These are phyloP conservation scores for Boletus huronensis DNA, from an alignment of 768 basidiomycete genomes.

Conservation along the genomic window DNA sequence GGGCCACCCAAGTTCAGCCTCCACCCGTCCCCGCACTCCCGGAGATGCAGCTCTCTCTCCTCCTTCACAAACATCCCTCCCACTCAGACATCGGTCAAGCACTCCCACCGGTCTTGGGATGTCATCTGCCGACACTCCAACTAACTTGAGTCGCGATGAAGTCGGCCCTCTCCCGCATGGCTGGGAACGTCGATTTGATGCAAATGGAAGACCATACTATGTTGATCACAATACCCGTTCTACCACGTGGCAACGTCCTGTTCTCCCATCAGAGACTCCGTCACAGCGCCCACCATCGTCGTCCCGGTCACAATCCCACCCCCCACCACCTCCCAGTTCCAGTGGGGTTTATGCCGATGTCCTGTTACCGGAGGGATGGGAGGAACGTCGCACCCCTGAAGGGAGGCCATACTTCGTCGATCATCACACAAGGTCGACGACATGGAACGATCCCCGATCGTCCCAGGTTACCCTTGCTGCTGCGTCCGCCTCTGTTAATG, in stretches of 20 bases:
- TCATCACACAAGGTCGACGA: conserved; percentile 81
- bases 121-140: conserved; percentile 1
- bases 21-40: conserved; percentile 16
- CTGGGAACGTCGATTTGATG: conserved; percentile 81
- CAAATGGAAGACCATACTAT: conserved; percentile 66
- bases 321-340: conserved; percentile 30
- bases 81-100: conserved; percentile 15
- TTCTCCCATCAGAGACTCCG: conserved; percentile 20
- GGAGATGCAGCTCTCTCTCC: conserved; percentile 13
- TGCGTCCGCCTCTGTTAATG: conserved; percentile 39
- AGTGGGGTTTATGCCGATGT: conserved; percentile 48
- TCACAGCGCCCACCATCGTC: conserved; percentile 14
- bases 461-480: conserved; percentile 46
- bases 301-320: conserved; percentile 16
- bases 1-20: not conserved
- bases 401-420: conserved; percentile 75
- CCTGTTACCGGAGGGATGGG: conserved; percentile 87
- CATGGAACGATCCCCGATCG: conserved; percentile 84
- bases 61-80: conserved; percentile 6
- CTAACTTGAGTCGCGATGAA: conserved; percentile 45
- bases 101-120: conserved; percentile 3
- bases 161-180: conserved; percentile 66
- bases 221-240: conserved; percentile 82
- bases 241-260: conserved; percentile 74
- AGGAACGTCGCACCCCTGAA: conserved; percentile 86